Evolutionary conservation across 805 yeast genomes (phyloP).

Genomic region (Ogataea zsoltii): DNA sequence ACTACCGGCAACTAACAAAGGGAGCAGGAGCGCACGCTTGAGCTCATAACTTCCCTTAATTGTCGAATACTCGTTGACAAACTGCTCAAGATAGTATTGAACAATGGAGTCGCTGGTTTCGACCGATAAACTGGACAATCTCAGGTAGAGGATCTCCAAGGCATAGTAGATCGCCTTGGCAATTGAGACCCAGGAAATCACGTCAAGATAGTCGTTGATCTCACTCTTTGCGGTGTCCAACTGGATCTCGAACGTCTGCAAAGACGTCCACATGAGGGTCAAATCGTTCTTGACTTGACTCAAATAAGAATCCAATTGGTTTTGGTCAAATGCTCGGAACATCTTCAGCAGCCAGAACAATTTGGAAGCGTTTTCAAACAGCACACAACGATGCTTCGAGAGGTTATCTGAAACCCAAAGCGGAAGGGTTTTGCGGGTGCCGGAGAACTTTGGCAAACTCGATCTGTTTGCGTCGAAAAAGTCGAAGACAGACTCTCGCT

Average conservation of each 20-base stretch:
- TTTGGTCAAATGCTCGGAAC: slow-evolving; percentile 7
- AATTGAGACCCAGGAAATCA: slow-evolving; percentile 14
- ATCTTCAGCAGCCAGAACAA: slow-evolving; percentile 37
- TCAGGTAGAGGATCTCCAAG: slow-evolving; percentile 29
- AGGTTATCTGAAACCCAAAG: slow-evolving; percentile 12
- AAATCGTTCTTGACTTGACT: slow-evolving; percentile 25
- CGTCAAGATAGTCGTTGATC: not conserved
- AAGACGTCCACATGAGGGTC: slow-evolving; percentile 32
- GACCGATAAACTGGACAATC: slow-evolving; percentile 22
- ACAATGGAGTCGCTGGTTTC: slow-evolving; percentile 24
- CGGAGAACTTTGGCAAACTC: slow-evolving; percentile 11
- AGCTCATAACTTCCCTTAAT: slow-evolving; percentile 6
- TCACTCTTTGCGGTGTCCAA: slow-evolving; percentile 11
- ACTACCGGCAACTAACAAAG: slow-evolving; percentile 33
- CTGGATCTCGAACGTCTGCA: slow-evolving; percentile 34
- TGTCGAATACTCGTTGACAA: slow-evolving; percentile 18
- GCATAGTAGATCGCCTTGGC: slow-evolving; percentile 29
- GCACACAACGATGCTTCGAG: slow-evolving; percentile 9
- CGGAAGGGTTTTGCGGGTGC: slow-evolving; percentile 1
- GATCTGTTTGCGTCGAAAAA: slow-evolving; percentile 34
- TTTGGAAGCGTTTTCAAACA: slow-evolving; percentile 41
- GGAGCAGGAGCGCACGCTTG: slow-evolving; percentile 13
- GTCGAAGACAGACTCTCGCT: slow-evolving; percentile 44
- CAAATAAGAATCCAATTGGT: slow-evolving; percentile 9
- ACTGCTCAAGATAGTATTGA: slow-evolving; percentile 29